Conservation (phyloP, 768 basidiomycete genomes). For the Phlebiopsis flavidoalba region DNA sequence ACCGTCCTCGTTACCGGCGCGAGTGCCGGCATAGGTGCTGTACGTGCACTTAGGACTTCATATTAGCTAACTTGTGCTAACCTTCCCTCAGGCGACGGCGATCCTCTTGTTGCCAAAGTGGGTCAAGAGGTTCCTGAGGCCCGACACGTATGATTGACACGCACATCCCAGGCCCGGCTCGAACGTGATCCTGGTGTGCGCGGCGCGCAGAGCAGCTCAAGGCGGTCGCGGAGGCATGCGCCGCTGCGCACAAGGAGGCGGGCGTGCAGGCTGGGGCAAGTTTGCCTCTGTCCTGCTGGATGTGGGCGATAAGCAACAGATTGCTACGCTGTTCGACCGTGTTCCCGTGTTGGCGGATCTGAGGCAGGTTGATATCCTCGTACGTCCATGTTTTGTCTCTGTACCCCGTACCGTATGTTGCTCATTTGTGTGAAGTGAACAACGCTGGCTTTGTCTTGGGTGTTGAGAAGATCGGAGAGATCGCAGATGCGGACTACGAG, state of each 20-base stretch:
- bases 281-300: slow-evolving; percentile 73
- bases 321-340: slow-evolving; percentile 64
- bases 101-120: slow-evolving; percentile 86
- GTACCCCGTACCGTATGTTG: background rate
- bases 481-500: slow-evolving; percentile 73
- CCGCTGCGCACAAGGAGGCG: slow-evolving; percentile 65
- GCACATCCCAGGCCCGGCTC: slow-evolving; percentile 61
- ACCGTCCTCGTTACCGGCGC: slow-evolving; percentile 88
- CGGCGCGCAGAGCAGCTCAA: slow-evolving; percentile 71
- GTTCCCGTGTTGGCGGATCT: slow-evolving; percentile 65
- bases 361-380: slow-evolving; percentile 76
- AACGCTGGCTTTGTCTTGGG: slow-evolving; percentile 92
- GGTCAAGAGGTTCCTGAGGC: background rate
- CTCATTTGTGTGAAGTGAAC: slow-evolving; percentile 43
- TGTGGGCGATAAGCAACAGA: slow-evolving; percentile 70
- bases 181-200: slow-evolving; percentile 81
- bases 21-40: slow-evolving; percentile 86
- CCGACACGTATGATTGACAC: background rate
- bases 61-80: background rate
- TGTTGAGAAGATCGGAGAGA: slow-evolving; percentile 79
- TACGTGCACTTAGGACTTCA: slow-evolving; percentile 31
- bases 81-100: slow-evolving; percentile 63
- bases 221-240: slow-evolving; percentile 62
- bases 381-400: slow-evolving; percentile 27
- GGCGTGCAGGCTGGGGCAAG: slow-evolving; percentile 71